These are phyloP conservation scores for Triticum urartu DNA, from an alignment of 176 grass and related monocot genomes.

Conservation along the genomic window DNA sequence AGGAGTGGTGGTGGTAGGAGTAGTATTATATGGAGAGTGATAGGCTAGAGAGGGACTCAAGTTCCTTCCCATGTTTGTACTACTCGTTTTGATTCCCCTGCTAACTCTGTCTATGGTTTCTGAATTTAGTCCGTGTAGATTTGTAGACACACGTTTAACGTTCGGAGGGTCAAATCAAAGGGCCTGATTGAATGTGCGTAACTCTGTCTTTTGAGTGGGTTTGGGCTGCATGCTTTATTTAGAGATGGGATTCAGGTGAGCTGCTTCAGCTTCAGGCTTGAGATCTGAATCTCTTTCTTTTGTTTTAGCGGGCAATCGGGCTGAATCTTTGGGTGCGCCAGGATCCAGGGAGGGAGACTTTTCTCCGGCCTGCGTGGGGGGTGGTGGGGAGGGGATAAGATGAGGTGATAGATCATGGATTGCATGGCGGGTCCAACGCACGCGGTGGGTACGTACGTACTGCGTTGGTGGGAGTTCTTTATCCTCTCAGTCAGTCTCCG, in stretches of 20 bases:
- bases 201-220: too few species aligned
- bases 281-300: too few species aligned
- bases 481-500: not conserved
- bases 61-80: conserved; percentile 24
- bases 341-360: not conserved
- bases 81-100: not conserved
- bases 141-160: too few species aligned
- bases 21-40: too few species aligned
- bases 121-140: too few species aligned
- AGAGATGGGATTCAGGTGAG: too few species aligned
- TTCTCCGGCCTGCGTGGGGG: not conserved
- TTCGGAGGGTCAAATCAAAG: too few species aligned
- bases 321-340: not conserved
- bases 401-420: not conserved
- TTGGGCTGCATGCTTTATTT: too few species aligned
- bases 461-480: not conserved
- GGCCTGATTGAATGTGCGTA: too few species aligned
- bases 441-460: not conserved
- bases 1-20: not conserved
- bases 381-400: not conserved
- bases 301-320: not conserved
- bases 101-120: too few species aligned
- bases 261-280: too few species aligned
- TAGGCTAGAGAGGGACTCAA: too few species aligned
- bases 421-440: not conserved